Evolutionary conservation across 2,329 filamentous ascomycete species (phyloP), one percentile per base, ranked within the genome.

Genomic region (Exophiala alcalophila): DNA sequence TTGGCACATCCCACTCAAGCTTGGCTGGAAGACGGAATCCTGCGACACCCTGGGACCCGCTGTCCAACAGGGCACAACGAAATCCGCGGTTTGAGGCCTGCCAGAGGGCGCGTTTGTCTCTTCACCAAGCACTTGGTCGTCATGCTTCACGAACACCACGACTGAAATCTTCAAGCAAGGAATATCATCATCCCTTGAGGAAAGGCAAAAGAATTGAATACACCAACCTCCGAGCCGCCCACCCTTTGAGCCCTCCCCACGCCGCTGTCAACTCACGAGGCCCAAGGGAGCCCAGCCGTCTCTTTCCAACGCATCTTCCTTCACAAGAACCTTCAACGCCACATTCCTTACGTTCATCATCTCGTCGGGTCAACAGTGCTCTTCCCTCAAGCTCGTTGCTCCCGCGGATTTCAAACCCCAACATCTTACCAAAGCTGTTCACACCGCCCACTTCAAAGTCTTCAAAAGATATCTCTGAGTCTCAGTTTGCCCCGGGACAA

Each of bases 41-140:
- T 15, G 28, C 30, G 26, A 40, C 45, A 25, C 49, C 49, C 9
- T 49, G 49, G 45, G 49, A 49, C 35, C 49, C 45, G 37, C 33
- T 49, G 7, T 25, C 34, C 14, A 31, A 29, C 29, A n/a, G 14
- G 11, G 21, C 23, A 14, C 21, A 39, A 12, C 34, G 4, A 19
- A 38, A 26, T 24, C 14, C 9, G 26, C 32, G 20, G 11, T 11
- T 32, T 19, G 20, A 37, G 11, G 26, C 19, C 14, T 27, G 23
- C 11, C 20, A 37, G 12, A 31, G 20, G 20, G 20, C 4, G 11
- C 27, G 20, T 18, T 21, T 15, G 19, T 14, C n/a, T n/a, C n/a
- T n/a, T n/a, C n/a, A n/a, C n/a, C n/a, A n/a, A n/a, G n/a, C n/a
- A n/a, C n/a, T n/a, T n/a, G n/a, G n/a, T n/a, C n/a, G n/a, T n/a